Percentiles rank a stretch among this genome's conserved stretches.
Conservation (phyloP, 441 rosid species). For the Brassica hybrid region DNA sequence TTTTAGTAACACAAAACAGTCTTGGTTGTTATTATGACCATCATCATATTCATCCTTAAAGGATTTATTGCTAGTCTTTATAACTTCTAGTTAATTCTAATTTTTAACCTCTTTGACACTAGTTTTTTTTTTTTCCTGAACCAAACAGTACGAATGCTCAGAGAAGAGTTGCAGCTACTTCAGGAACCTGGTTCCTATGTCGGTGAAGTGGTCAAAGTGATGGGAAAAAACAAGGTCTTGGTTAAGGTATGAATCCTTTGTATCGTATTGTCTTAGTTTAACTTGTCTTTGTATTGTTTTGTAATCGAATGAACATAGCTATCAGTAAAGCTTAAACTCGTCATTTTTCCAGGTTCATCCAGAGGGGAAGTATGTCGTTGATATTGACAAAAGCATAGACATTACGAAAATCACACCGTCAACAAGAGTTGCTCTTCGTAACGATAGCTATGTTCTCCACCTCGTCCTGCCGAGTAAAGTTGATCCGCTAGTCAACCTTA, state of each 20-base stretch:
- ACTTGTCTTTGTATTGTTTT: neutral
- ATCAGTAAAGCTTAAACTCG: neutral
- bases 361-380: conserved; percentile 9
- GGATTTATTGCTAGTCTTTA: neutral
- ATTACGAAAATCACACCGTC: neutral
- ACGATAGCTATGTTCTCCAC: conserved; percentile 5
- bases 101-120: neutral
- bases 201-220: conserved; percentile 97
- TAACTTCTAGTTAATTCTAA: neutral
- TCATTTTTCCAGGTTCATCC: conserved; percentile 6
- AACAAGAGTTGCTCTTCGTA: conserved; percentile 1
- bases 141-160: conserved; percentile 80
- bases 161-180: conserved; percentile 95
- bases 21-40: neutral
- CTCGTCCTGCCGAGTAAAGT: neutral
- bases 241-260: neutral
- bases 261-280: neutral
- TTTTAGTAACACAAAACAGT: neutral
- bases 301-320: neutral
- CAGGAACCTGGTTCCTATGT: conserved; percentile 99
- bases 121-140: neutral
- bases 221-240: conserved; percentile 97
- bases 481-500: conserved; percentile 1
- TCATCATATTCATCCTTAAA: neutral
- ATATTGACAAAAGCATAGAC: conserved; percentile 10